These are phyloP conservation scores for Daucus carota DNA, from an alignment of 129 eudicot species.

Conservation along the genomic window DH1_v3.0 NC_030381.2:26938001-26938500, in stretches of 20 bases:
- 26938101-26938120: not conserved
- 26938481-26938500: constrained; percentile 40
- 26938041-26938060: not conserved
- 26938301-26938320: not conserved
- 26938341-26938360: not conserved
- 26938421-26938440: constrained; percentile 1
- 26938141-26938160: not conserved
- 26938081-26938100: not conserved
- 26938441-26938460: not conserved
- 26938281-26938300: not conserved
- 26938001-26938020: not conserved
- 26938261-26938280: not conserved
- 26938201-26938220: too few species aligned
- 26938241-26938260: too few species aligned
- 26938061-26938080: not conserved
- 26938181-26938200: too few species aligned
- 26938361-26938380: constrained; percentile 4
- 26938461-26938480: constrained; percentile 33
- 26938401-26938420: not conserved
- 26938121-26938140: not conserved
- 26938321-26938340: not conserved
- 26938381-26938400: not conserved
- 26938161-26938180: not conserved
- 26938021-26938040: not conserved
- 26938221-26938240: too few species aligned